Percentiles rank a stretch among this genome's conserved stretches.
Evolutionary conservation across 2,329 filamentous ascomycete genomes (phyloP).

Genomic region (Clarireedia paspali): DNA sequence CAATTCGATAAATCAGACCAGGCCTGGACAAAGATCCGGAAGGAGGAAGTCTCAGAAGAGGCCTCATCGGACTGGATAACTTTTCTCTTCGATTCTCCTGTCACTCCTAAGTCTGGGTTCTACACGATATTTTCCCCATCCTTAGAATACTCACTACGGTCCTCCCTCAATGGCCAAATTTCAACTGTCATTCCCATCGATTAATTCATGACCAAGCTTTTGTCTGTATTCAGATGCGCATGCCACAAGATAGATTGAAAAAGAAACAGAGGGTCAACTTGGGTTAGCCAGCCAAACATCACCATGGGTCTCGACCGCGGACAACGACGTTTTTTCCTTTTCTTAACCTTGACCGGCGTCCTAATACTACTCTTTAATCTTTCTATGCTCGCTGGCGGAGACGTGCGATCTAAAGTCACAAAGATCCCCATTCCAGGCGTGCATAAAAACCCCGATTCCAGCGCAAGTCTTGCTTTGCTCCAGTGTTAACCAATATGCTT

Average conservation of each 20-base stretch:
- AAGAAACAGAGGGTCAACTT: neutral
- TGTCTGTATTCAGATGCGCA: neutral
- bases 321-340: slow-evolving; percentile 21
- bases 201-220: neutral
- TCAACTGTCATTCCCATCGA: neutral
- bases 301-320: slow-evolving; percentile 19
- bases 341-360: slow-evolving; percentile 16
- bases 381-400: slow-evolving; percentile 19
- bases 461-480: slow-evolving; percentile 14
- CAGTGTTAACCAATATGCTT: neutral
- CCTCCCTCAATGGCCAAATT: neutral
- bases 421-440: slow-evolving; percentile 20
- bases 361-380: slow-evolving; percentile 25
- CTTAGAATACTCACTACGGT: no score
- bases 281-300: neutral
- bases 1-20: no score
- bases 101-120: no score
- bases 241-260: neutral
- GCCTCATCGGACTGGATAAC: no score
- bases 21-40: no score
- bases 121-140: no score
- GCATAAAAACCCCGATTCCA: neutral
- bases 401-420: slow-evolving; percentile 22
- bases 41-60: no score
- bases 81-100: no score